Base-by-base conservation (phyloP, 352 stramenopile species). In the Phytophthora fragariaefolia region DNA sequence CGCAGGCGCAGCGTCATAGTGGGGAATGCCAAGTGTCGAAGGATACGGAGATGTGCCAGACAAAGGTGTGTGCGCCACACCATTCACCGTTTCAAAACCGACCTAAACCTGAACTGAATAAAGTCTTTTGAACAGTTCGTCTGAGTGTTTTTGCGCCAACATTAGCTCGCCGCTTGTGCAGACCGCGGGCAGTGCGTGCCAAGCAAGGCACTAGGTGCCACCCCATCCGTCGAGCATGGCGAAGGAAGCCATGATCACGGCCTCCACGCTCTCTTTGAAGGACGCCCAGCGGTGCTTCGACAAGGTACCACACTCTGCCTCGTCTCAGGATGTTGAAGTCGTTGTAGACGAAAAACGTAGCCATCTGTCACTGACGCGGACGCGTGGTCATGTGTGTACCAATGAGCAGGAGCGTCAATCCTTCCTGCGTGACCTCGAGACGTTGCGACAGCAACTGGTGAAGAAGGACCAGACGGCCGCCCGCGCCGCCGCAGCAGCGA, bases 231-330 rank as follows among this genome's bases (percentile, higher is more conserved):
- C 40, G 26, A 63, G 43, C 22, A 76, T 79, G 63, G 53, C 43
- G 12, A 65, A 62, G 59, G 42, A 62, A 60, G 58, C 42, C 32
- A 50, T 66, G 63, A 46, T 57, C 36, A 20, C 66, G 36, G 57
- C 61, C 59, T 64, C 74, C 27, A 82, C 79, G 59, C 69, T 91
- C 36, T 86, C 80, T n/a, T 71, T 92, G 57, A 90, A 89, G 52
- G 79, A 91, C 47, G 72, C 85, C 15, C 82, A 92, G 73, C 82
- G 79, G 26, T 92, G 84, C 63, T 92, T 91, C 43, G 84, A 92
- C 53, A 89, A 92, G 78, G 78, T 87, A 68, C 27, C 26, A n/a
- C 28, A 20, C 23, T 49, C 40, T 26, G 40, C 27, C 22, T 43
- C 42, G 18, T 58, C 26, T 48, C 26, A 28, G 30, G 17, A 64